Base-by-base conservation (phyloP, 352 stramenopile genomes). In the Pythium phragmitis region DNA sequence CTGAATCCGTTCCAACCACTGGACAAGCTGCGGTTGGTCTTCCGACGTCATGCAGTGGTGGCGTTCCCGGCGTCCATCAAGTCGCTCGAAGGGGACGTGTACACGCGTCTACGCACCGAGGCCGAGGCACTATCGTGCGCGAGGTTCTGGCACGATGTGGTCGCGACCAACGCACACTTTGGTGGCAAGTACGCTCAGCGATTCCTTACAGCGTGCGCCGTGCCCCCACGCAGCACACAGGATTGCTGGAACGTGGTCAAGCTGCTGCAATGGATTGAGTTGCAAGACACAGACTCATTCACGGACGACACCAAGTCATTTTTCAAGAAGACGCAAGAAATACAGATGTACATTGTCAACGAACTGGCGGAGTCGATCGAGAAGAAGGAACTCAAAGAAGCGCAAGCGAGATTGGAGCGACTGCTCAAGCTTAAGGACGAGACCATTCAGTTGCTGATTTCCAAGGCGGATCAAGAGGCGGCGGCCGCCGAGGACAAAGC, bases 91-190 rank as follows among this genome's bases (percentile, higher is more conserved):
- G 30, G n/a, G 7, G 34, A 56, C 4, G 13, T 59, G 21, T 47
- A 61, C 53, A 47, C 2, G 16, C 52, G 58, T 30, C 69, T 75
- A 21, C 43, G 46, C 34, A 52, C 34, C 1, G 58, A 75, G 26
- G 43, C 73, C 47, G 71, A 81, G 1, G 77, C 79, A 0, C 66
- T 88, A 34, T 42, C 70, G 12, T 77, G 71, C 49, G 80, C 79
- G 48, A 75, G 76, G 5, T 90, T 90, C 41, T 92, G 82, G 80
- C 67, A 89, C 12, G 80, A 89, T 14, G 77, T 60, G 21, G 63
- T 89, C 1, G 51, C 71, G 7, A 34, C 68, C 0, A 63, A 79
- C 28, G 49, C 56, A 2, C 64, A 75, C 9, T 77, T 87, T 57
- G 81, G 69, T 1, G 60, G 74, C 33, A 76, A 73, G 21, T 66